phyloP scores from a whole-genome alignment of 495 filamentous ascomycete species.

The Xylona heveae region DNA sequence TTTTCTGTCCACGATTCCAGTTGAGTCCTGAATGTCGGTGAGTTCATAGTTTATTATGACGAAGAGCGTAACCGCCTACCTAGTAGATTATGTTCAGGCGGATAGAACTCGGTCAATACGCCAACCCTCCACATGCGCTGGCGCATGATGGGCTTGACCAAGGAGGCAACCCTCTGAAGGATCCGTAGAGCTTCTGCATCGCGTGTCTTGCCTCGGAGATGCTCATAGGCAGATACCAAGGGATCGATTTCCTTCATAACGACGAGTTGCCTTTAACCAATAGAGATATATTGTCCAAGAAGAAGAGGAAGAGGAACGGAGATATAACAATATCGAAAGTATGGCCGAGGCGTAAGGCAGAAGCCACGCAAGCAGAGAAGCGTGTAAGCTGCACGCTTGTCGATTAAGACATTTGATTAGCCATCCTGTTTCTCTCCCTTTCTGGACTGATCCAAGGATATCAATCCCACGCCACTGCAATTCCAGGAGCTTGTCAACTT shows the following conservation, averaged over 20 bases:
- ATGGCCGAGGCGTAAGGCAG: too few species aligned
- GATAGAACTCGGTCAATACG: slow-evolving; percentile 70
- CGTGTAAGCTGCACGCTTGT: too few species aligned
- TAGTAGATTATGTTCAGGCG: slow-evolving; percentile 47
- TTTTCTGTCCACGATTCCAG: slow-evolving; percentile 49
- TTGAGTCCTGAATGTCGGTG: slow-evolving; percentile 38
- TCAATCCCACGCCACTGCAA: too few species aligned
- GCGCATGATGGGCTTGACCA: slow-evolving; percentile 93
- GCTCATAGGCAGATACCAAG: slow-evolving; percentile 54
- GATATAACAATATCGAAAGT: too few species aligned
- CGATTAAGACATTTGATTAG: too few species aligned
- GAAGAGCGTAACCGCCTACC: slow-evolving; percentile 21
- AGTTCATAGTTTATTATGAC: background rate
- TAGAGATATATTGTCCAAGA: too few species aligned
- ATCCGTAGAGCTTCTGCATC: slow-evolving; percentile 64
- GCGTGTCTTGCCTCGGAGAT: slow-evolving; percentile 49
- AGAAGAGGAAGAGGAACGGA: too few species aligned
- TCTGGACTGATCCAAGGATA: too few species aligned
- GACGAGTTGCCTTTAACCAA: background rate
- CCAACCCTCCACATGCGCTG: slow-evolving; percentile 63
- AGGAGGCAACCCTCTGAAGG: slow-evolving; percentile 62
- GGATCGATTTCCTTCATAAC: slow-evolving; percentile 29
- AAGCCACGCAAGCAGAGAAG: too few species aligned
- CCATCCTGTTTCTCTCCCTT: too few species aligned
- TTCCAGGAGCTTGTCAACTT: too few species aligned